Percentiles rank a stretch among this genome's conserved stretches.
Evolutionary conservation across 768 basidiomycete species (phyloP).

Genomic region (Epithele typhae): DNA sequence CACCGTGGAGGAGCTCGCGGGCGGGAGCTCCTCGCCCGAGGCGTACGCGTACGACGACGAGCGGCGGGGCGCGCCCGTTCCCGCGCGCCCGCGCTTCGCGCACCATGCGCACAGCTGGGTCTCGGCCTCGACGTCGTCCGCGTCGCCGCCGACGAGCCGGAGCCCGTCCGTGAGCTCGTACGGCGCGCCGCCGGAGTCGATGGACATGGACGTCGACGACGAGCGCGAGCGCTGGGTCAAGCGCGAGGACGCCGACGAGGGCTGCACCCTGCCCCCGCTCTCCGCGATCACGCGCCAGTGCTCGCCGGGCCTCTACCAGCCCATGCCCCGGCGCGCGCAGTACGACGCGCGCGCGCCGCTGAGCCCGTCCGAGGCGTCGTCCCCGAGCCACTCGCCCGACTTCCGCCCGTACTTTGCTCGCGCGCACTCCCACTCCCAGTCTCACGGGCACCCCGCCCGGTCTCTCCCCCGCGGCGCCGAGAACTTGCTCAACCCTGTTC

Average conservation of each 20-base stretch:
- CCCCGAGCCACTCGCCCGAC: background rate
- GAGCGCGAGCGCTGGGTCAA: background rate
- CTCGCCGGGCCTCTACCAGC: too few species aligned
- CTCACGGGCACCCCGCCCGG: background rate
- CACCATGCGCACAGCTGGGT: background rate
- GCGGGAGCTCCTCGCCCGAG: background rate
- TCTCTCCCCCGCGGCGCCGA: too few species aligned
- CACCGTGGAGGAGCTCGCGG: background rate
- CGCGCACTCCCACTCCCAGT: background rate
- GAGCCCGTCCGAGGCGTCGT: background rate
- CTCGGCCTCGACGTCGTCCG: background rate
- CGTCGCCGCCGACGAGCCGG: slow-evolving; percentile 8
- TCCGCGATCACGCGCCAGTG: background rate
- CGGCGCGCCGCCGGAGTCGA: background rate
- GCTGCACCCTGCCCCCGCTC: too few species aligned
- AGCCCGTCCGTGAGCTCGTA: slow-evolving; percentile 9
- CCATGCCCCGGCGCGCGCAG: too few species aligned
- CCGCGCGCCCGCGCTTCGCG: slow-evolving; percentile 5
- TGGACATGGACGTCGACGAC: background rate
- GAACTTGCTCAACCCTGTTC: too few species aligned
- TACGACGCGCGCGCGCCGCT: too few species aligned
- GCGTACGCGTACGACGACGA: background rate
- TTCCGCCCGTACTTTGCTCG: background rate
- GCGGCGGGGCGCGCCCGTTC: too few species aligned
- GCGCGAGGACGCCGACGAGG: background rate